Evolutionary conservation across 257 asterid genomes (phyloP).

Genomic region (Solanum appendiculatum): DNA sequence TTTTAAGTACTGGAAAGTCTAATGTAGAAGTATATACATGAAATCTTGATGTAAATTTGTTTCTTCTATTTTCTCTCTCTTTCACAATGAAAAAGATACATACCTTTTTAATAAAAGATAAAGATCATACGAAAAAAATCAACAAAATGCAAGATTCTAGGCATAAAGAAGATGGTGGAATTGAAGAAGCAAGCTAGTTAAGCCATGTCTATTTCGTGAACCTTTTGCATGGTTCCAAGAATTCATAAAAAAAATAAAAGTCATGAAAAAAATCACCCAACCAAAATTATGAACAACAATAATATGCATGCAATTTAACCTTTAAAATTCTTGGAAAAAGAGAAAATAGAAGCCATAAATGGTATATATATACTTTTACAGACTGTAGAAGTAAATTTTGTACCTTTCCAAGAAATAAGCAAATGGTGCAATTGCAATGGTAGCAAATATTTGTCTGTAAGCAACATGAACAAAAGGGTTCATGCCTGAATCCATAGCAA

Average conservation of each 20-base stretch:
- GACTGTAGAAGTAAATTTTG: background rate
- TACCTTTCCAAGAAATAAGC: constrained; percentile 86
- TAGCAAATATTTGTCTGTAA: constrained; percentile 71
- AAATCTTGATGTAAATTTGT: background rate
- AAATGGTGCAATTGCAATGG: constrained; percentile 47
- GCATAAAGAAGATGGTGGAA: background rate
- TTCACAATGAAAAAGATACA: background rate
- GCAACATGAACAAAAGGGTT: constrained; percentile 88
- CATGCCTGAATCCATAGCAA: constrained; percentile 94
- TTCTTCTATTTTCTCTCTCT: background rate
- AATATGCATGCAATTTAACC: background rate
- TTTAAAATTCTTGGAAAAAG: background rate
- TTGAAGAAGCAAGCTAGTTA: background rate
- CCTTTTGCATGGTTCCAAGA: background rate
- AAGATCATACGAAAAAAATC: background rate
- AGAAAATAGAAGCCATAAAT: background rate
- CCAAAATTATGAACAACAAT: background rate
- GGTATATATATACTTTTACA: background rate
- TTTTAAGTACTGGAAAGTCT: background rate
- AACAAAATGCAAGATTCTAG: background rate
- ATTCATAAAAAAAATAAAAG: background rate
- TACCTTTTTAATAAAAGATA: background rate
- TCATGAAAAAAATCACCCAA: background rate
- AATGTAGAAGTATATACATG: background rate
- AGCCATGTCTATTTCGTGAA: background rate